A percentile compares a stretch with the other conserved stretches of the same genome.
These are phyloP conservation scores for Moniliophthora roreri DNA, from an alignment of 1,284 basidiomycete genomes.

Conservation along the genomic window DNA sequence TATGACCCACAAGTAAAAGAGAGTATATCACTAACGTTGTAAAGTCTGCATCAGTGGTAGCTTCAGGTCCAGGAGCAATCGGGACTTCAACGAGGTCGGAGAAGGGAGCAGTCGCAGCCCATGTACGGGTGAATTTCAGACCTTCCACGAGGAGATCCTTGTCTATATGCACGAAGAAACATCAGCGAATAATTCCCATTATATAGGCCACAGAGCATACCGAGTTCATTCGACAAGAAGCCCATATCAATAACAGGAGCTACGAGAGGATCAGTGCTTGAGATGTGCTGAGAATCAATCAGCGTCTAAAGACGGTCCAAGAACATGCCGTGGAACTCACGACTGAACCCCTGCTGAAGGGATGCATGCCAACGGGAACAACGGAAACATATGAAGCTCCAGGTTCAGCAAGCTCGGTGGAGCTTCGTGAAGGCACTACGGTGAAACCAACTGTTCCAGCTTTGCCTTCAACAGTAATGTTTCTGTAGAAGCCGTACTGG, in stretches of 20 bases:
- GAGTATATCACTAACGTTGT: background rate
- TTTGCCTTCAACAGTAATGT: constrained; percentile 9
- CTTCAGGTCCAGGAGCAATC: background rate
- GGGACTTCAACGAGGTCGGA: background rate
- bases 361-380: background rate
- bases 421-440: constrained; percentile 3
- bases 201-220: background rate
- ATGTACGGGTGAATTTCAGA: constrained; percentile 1
- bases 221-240: constrained; percentile 27
- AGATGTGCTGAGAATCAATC: constrained; percentile 27
- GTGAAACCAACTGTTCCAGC: constrained; percentile 10
- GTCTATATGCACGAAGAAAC: background rate
- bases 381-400: background rate
- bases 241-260: constrained; percentile 38
- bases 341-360: constrained; percentile 3
- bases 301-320: background rate
- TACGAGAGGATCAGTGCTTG: constrained; percentile 28
- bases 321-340: background rate
- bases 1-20: background rate
- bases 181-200: too few relatives aligned
- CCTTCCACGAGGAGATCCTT: background rate
- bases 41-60: background rate
- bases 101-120: background rate
- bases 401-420: background rate
- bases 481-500: constrained; percentile 11